Evolutionary conservation across 495 filamentous ascomycete species (phyloP).

Genomic region (Bacidia gigantensis): DNA sequence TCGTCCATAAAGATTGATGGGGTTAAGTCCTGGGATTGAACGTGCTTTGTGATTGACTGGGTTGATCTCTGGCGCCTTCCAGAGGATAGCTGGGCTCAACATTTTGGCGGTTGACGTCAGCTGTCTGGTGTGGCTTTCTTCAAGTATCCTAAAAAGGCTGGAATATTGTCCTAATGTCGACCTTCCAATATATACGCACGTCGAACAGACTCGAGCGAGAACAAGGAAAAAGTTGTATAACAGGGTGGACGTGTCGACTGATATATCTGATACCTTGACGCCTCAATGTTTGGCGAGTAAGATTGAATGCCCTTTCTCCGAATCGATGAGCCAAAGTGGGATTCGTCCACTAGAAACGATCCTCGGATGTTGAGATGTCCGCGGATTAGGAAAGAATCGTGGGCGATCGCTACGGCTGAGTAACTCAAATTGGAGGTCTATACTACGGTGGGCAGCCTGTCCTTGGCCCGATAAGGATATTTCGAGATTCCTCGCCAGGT

Average conservation of each 20-base stretch:
- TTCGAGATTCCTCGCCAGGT: background rate
- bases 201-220: no score
- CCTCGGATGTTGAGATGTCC: conserved; percentile 13
- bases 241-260: no score
- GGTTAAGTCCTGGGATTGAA: conserved; percentile 70
- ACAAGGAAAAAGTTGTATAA: no score
- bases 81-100: conserved; percentile 33
- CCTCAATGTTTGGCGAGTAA: background rate
- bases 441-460: background rate
- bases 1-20: conserved; percentile 66
- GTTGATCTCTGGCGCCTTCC: conserved; percentile 49
- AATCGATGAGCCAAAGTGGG: background rate
- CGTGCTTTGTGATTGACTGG: conserved; percentile 68
- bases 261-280: background rate
- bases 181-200: no score
- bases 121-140: background rate
- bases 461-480: conserved; percentile 10
- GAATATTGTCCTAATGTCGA: background rate
- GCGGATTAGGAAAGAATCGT: conserved; percentile 12
- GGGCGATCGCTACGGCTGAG: conserved; percentile 1
- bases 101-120: conserved; percentile 5
- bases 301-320: conserved; percentile 11
- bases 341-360: background rate
- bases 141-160: background rate
- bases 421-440: background rate